phyloP scores from a whole-genome alignment of 2,329 filamentous ascomycete species.

The Fusarium sp. region DNA sequence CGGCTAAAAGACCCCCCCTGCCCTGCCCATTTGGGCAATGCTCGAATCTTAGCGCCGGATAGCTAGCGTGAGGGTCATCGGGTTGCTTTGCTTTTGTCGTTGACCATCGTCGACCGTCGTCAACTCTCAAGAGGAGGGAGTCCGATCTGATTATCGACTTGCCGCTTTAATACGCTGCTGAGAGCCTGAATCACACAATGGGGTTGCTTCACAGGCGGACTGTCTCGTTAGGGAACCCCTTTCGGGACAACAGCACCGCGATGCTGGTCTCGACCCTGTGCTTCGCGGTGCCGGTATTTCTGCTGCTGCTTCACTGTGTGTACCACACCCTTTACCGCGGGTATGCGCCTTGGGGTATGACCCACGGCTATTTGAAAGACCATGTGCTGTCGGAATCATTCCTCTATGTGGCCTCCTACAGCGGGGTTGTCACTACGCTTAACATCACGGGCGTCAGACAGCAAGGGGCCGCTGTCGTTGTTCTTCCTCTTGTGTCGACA shows the following conservation, averaged over 20 bases:
- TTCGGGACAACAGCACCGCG: slow-evolving; percentile 3
- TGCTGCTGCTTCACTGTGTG: slow-evolving; percentile 29
- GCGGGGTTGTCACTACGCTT: slow-evolving; percentile 60
- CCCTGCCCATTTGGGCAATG: background rate
- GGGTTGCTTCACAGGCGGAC: slow-evolving; percentile 11
- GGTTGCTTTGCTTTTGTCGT: background rate
- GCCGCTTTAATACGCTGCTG: background rate
- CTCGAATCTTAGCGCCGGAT: background rate
- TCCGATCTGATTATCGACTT: background rate
- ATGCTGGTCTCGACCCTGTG: slow-evolving; percentile 24
- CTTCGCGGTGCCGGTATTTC: slow-evolving; percentile 18
- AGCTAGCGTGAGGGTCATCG: background rate
- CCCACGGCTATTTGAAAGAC: slow-evolving; percentile 6
- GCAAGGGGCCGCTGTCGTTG: slow-evolving; percentile 9
- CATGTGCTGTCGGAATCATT: background rate
- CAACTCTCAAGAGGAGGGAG: background rate
- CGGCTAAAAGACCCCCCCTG: background rate
- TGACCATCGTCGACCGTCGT: background rate
- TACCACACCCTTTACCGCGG: slow-evolving; percentile 17
- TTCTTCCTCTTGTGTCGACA: slow-evolving; percentile 55
- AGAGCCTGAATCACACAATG: slow-evolving; percentile 11
- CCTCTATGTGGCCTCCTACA: slow-evolving; percentile 62
- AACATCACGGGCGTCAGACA: slow-evolving; percentile 48
- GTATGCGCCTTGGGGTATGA: slow-evolving; percentile 11
- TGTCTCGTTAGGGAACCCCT: background rate